phyloP scores from a whole-genome alignment of 1,139 yeast genomes.

The Yamadazyma sp. region DNA sequence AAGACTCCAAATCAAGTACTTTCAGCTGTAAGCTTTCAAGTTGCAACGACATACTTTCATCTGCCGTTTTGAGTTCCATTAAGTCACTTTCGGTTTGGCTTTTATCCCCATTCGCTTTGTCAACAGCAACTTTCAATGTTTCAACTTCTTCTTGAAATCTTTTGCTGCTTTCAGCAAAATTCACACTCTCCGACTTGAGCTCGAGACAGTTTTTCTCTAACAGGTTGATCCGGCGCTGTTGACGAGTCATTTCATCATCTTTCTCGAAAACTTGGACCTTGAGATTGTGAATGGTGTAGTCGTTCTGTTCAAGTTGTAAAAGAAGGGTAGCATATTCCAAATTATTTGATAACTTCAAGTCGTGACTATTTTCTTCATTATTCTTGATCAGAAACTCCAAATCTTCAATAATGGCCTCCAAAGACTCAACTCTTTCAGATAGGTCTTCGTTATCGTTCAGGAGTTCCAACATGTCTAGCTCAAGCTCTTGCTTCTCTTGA shows the following conservation, averaged over 20 bases:
- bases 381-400: conserved; percentile 2
- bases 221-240: no score
- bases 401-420: background rate
- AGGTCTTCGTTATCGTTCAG: conserved; percentile 5
- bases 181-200: no score
- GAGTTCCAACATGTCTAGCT: conserved; percentile 1
- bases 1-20: background rate
- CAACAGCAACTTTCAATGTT: background rate
- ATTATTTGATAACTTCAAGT: conserved; percentile 3
- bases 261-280: background rate
- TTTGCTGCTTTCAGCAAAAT: no score
- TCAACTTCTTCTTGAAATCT: background rate
- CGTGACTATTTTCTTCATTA: conserved; percentile 2
- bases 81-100: background rate
- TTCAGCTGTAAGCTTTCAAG: background rate
- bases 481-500: background rate
- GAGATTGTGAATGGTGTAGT: background rate
- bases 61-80: background rate
- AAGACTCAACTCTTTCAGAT: background rate
- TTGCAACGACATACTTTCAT: background rate
- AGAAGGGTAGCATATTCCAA: conserved; percentile 1
- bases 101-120: background rate
- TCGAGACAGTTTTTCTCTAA: no score
- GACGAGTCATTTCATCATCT: background rate
- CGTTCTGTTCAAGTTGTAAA: conserved; percentile 3